Base-by-base conservation (phyloP, 2,329 filamentous ascomycete species). In the Torrubiella hemipterigena region DNA sequence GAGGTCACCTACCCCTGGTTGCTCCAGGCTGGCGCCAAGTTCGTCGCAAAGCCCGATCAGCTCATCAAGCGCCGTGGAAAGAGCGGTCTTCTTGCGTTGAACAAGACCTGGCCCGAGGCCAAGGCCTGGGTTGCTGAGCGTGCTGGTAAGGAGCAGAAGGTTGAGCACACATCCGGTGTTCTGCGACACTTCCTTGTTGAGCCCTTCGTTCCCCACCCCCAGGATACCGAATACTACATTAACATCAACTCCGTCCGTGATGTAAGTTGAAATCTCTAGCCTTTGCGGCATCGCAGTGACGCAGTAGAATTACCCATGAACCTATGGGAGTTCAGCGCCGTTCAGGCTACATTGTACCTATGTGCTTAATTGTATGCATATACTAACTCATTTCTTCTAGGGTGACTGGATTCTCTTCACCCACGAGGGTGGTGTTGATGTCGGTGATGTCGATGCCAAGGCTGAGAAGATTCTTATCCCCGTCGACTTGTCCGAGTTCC, bases 361-460 rank as follows among this genome's bases (percentile, higher is more conserved):
- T 27, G 24, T 27, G 23, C 12, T 13, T 14, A 13, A 16, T 17
- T 34, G 20, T n/a, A 8, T 22, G 20, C 20, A 22, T 28, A 23
- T 34, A 27, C 60, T 59, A 56, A 54, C 51, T 46, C 45, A 51
- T 54, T 48, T 45, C 42, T 38, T 44, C 28, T 57, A 96, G 91
- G 91, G 91, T 55, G 91, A 98, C 65, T 96, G 87, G 86, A 95
- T 98, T 56, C 84, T 98, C 54, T 98, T 98, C 73, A 95, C 89
- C 52, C 86, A 98, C 67, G 91, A 98, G 67, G 91, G 91, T 71
- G 91, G 91, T 81, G 87, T 98, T 46, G 91, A 98, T 63, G 91
- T 98, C 50, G 91, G 91, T 58, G 91, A 98, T 77, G 91, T 98
- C 45, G 91, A 98, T 53, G 86, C 78, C 43, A 98, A 98, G 73